Percentiles rank a stretch among this genome's conserved stretches.
Conservation (phyloP, 106 monocot species). For the Dendrobium catenatum region DNA sequence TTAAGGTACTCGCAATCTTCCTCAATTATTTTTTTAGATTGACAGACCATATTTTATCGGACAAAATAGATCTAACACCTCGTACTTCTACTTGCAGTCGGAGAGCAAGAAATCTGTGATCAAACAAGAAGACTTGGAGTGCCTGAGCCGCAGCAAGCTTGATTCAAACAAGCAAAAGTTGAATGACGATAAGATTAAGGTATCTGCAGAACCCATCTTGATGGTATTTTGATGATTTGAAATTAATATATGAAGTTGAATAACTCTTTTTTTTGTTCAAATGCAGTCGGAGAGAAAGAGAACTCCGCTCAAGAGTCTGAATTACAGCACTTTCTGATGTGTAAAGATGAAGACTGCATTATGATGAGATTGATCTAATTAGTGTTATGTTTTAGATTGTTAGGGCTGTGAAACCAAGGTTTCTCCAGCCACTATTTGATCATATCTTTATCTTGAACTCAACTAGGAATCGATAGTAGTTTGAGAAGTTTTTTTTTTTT, state of each 20-base stretch:
- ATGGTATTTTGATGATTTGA: not conserved
- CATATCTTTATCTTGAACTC: not conserved
- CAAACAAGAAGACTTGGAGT: not conserved
- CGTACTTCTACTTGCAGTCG: not conserved
- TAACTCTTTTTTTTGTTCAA: not conserved
- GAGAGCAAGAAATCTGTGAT: not conserved
- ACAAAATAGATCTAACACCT: not conserved
- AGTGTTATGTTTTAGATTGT: not conserved
- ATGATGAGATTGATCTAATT: not conserved
- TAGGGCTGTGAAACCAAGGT: not conserved
- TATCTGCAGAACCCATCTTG: not conserved
- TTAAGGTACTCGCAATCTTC: not conserved
- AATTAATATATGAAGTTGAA: not conserved
- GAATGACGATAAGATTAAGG: not conserved
- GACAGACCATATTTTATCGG: not conserved
- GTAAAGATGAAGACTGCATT: not conserved
- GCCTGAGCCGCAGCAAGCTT: not conserved
- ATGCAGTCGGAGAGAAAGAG: not conserved
- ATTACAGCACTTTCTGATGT: not conserved
- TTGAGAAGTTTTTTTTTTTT: too few species aligned
- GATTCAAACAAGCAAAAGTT: conserved; percentile 3
- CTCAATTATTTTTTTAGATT: not conserved
- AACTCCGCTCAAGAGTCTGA: conserved; percentile 3
- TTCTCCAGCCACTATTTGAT: not conserved
- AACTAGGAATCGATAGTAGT: too few species aligned